These are phyloP conservation scores for Omphalotus olearius DNA, from an alignment of 1,284 basidiomycete species.

Conservation along the genomic window DNA sequence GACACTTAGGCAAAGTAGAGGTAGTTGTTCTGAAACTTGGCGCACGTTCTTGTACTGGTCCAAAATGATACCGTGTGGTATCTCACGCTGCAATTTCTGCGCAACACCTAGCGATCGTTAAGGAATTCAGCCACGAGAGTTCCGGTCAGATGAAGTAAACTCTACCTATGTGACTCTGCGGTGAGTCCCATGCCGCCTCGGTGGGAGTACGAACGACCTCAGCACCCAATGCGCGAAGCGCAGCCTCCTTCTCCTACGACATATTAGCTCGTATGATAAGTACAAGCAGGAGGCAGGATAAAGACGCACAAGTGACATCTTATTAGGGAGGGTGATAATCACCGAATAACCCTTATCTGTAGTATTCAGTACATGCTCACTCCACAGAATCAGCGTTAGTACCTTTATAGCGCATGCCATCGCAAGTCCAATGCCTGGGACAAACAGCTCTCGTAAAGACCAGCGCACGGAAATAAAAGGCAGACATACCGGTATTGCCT, in stretches of 20 bases:
- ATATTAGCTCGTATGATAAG: not conserved
- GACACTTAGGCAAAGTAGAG: too few species aligned
- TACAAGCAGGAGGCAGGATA: not conserved
- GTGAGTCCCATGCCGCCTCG: slow-evolving; percentile 80
- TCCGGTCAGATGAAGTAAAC: slow-evolving; percentile 25
- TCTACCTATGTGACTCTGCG: slow-evolving; percentile 89
- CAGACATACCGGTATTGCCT: slow-evolving; percentile 83
- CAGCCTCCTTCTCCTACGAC: slow-evolving; percentile 85
- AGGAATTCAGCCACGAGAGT: slow-evolving; percentile 78
- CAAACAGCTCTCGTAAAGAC: not conserved
- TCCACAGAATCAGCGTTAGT: not conserved
- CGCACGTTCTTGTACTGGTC: slow-evolving; percentile 84
- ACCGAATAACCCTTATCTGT: slow-evolving; percentile 83
- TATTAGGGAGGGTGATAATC: slow-evolving; percentile 95
- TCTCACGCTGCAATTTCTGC: slow-evolving; percentile 69
- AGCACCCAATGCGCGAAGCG: slow-evolving; percentile 87
- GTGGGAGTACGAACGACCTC: slow-evolving; percentile 95
- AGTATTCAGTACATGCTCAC: slow-evolving; percentile 66
- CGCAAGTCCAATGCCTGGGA: slow-evolving; percentile 83
- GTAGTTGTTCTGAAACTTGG: slow-evolving; percentile 12
- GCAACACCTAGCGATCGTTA: slow-evolving; percentile 81
- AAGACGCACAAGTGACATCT: slow-evolving; percentile 79
- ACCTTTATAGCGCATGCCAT: slow-evolving; percentile 89
- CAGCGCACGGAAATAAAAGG: not conserved
- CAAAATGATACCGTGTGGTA: slow-evolving; percentile 85